Evolutionary conservation across 2,329 filamentous ascomycete genomes (phyloP).

Genomic region (Calonectria montana): DNA sequence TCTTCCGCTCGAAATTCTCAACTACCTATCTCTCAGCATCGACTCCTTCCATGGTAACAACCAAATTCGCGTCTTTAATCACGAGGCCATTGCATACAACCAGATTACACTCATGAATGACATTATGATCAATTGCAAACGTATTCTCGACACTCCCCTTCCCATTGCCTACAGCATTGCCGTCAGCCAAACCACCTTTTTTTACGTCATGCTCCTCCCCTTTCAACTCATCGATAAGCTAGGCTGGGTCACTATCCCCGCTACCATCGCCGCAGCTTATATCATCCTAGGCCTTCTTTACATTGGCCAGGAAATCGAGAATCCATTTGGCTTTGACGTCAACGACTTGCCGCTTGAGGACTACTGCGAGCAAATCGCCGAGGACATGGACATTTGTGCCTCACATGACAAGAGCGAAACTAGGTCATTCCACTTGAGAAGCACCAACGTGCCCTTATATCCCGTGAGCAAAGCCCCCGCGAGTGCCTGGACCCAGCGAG

Average conservation of each 20-base stretch:
- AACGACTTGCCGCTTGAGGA: neutral
- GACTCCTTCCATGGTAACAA: neutral
- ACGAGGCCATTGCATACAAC: neutral
- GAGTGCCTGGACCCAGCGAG: neutral
- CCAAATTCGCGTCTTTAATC: neutral
- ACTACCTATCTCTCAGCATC: neutral
- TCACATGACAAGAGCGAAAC: neutral
- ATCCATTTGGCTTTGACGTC: neutral
- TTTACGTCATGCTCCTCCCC: neutral
- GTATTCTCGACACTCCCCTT: neutral
- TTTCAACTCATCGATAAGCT: neutral
- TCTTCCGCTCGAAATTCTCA: neutral
- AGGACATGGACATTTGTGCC: neutral
- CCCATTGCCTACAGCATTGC: neutral
- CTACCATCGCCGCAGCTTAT: neutral
- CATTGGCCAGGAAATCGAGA: neutral
- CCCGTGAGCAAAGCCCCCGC: neutral
- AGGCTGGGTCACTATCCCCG: neutral
- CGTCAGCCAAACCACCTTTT: neutral
- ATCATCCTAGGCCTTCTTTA: neutral
- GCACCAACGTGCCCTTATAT: neutral
- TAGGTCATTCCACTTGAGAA: neutral
- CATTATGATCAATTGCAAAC: neutral
- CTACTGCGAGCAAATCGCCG: neutral
- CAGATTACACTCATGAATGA: neutral